Percentiles rank a stretch among this genome's conserved stretches.
Evolutionary conservation across 306 rosid genomes (phyloP).

Genomic region (Cajanus cajan): DNA sequence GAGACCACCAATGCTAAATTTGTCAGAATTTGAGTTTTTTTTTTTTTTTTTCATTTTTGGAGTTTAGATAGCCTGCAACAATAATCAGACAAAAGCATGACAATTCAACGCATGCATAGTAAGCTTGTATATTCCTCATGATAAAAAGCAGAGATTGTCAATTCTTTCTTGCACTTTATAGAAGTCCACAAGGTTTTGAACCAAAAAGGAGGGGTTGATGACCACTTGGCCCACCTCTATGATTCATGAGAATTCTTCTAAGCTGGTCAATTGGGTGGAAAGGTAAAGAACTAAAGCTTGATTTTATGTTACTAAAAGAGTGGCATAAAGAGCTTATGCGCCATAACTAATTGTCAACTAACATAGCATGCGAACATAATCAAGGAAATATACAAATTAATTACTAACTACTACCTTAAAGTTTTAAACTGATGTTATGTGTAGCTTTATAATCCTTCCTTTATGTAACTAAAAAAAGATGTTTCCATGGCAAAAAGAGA

Average conservation of each 20-base stretch:
- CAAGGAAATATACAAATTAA: background rate
- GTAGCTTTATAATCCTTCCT: background rate
- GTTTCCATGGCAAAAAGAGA: background rate
- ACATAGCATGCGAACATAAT: background rate
- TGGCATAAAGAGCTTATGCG: background rate
- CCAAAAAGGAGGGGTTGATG: background rate
- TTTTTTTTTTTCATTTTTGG: background rate
- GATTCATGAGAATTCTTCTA: conserved; percentile 9
- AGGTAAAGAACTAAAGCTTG: background rate
- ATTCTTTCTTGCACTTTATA: conserved; percentile 18
- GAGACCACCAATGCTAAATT: conserved; percentile 24
- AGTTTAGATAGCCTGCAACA: conserved; percentile 9
- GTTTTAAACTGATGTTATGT: background rate
- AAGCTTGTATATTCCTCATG: conserved; percentile 36
- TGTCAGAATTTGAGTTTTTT: background rate
- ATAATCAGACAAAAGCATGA: conserved; percentile 25
- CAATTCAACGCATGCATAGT: conserved; percentile 22
- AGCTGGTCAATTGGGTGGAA: background rate
- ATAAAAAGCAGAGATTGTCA: conserved; percentile 22
- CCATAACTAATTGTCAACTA: background rate
- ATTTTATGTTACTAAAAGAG: background rate
- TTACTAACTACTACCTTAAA: background rate
- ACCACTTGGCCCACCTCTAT: conserved; percentile 12
- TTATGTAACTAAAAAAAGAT: background rate
- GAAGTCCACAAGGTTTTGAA: conserved; percentile 30